Conservation (phyloP, 2,329 filamentous ascomycete genomes). For the Epichloe sylvatica region DNA sequence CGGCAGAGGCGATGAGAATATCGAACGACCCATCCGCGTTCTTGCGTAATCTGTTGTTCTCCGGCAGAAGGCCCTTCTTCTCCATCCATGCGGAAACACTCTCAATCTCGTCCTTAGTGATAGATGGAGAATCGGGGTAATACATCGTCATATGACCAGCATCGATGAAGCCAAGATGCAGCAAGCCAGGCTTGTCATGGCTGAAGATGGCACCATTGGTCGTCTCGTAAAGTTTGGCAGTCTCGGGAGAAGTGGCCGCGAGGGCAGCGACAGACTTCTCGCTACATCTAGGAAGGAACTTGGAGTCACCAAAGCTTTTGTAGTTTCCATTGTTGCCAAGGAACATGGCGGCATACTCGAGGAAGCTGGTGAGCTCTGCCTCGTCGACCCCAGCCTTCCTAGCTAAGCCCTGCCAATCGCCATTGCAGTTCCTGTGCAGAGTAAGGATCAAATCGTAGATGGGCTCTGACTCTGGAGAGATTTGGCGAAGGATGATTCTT, state of each 20-base stretch:
- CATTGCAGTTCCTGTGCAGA: slow-evolving; percentile 50
- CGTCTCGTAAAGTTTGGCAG: slow-evolving; percentile 49
- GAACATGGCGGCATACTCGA: slow-evolving; percentile 68
- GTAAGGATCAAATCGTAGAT: slow-evolving; percentile 72
- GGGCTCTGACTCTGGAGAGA: slow-evolving; percentile 66
- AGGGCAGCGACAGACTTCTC: slow-evolving; percentile 51
- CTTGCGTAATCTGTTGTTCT: slow-evolving; percentile 67
- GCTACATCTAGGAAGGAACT: slow-evolving; percentile 62
- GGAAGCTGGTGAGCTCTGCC: slow-evolving; percentile 51
- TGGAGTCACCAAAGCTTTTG: slow-evolving; percentile 75
- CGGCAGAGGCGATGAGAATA: slow-evolving; percentile 58
- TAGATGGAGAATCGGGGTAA: slow-evolving; percentile 61
- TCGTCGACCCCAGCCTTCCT: slow-evolving; percentile 50
- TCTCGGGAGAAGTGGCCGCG: slow-evolving; percentile 44
- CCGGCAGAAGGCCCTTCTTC: slow-evolving; percentile 54
- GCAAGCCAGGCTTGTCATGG: slow-evolving; percentile 44
- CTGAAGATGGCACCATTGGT: slow-evolving; percentile 63
- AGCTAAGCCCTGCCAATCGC: slow-evolving; percentile 57
- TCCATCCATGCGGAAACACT: slow-evolving; percentile 61
- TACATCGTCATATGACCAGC: slow-evolving; percentile 69
- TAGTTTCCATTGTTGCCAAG: slow-evolving; percentile 73
- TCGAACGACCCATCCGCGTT: slow-evolving; percentile 50
- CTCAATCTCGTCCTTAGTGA: slow-evolving; percentile 62
- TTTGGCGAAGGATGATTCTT: slow-evolving; percentile 65
- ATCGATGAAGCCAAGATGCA: slow-evolving; percentile 65